Evolutionary conservation across 352 stramenopile species (phyloP).

Genomic region (Phytophthora capsici): DNA sequence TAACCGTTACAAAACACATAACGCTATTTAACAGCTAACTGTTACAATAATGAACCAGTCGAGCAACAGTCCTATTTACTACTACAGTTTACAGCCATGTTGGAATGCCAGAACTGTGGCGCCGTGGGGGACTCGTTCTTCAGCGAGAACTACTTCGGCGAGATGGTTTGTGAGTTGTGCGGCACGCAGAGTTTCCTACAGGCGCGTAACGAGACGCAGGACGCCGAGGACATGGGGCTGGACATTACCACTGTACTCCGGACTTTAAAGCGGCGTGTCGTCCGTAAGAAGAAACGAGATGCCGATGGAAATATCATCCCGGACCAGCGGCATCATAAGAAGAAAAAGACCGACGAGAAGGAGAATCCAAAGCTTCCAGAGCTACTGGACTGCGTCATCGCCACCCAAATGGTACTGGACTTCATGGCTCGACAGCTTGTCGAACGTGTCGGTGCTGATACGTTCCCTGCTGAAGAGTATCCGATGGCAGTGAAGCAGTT

Average conservation of each 20-base stretch:
- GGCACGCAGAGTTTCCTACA: slow-evolving; percentile 86
- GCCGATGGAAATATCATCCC: slow-evolving; percentile 5
- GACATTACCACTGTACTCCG: slow-evolving; percentile 43
- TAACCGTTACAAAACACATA: no score
- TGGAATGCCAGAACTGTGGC: slow-evolving; percentile 82
- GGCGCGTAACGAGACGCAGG: slow-evolving; percentile 83
- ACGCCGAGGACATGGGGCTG: slow-evolving; percentile 76
- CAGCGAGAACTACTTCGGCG: slow-evolving; percentile 84
- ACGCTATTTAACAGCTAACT: background rate
- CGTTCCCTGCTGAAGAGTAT: slow-evolving; percentile 52
- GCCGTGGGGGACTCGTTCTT: slow-evolving; percentile 80
- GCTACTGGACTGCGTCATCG: slow-evolving; percentile 65
- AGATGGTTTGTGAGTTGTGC: slow-evolving; percentile 87
- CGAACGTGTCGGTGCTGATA: slow-evolving; percentile 38
- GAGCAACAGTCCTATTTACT: background rate
- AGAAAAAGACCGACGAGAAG: slow-evolving; percentile 15
- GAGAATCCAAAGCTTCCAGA: slow-evolving; percentile 26
- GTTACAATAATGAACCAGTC: slow-evolving; percentile 23
- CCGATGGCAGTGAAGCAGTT: slow-evolving; percentile 56
- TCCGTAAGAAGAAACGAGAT: slow-evolving; percentile 38
- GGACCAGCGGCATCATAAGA: background rate
- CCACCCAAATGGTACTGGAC: slow-evolving; percentile 69
- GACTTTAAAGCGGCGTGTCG: slow-evolving; percentile 47
- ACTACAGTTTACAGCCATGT: slow-evolving; percentile 33
- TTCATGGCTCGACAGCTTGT: slow-evolving; percentile 58